Evolutionary conservation across 176 grass and related monocot species (phyloP).

Genomic region (Dendrocalamus sinicus): DNA sequence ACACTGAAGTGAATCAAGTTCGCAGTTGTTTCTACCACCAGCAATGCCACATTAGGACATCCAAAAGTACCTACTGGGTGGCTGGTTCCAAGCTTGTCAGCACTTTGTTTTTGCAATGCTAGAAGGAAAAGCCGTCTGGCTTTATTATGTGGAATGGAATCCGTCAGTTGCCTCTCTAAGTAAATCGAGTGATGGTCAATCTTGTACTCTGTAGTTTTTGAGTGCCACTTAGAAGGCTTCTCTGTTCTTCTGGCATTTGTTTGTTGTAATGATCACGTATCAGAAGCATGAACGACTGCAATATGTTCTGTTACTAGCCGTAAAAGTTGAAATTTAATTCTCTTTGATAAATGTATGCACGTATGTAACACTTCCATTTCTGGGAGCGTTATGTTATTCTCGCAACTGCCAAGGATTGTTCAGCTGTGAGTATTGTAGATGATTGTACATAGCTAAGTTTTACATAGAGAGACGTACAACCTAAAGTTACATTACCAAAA

Average conservation of each 20-base stretch:
- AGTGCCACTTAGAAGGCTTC: neutral
- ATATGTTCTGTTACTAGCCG: neutral
- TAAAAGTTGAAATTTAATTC: neutral
- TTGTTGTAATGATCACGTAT: neutral
- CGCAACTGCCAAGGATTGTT: too few relatives aligned
- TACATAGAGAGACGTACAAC: too few relatives aligned
- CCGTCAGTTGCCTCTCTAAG: neutral
- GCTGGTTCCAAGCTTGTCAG: neutral
- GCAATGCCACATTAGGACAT: too few relatives aligned
- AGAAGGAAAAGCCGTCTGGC: neutral
- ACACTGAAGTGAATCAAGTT: neutral
- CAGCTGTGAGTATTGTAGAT: too few relatives aligned
- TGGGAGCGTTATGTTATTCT: too few relatives aligned
- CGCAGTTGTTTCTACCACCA: neutral
- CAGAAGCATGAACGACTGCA: neutral
- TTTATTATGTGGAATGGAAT: neutral
- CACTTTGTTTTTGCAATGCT: neutral
- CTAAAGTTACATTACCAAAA: too few relatives aligned
- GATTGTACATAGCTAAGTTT: too few relatives aligned
- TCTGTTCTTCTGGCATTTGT: neutral
- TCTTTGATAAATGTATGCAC: neutral
- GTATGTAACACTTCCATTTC: too few relatives aligned
- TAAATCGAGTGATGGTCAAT: neutral
- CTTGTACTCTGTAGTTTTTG: neutral
- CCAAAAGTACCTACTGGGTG: too few relatives aligned